These are phyloP conservation scores for Parmales sp. DNA, from an alignment of 108 stramenopile species.

Conservation along the genomic window DNA sequence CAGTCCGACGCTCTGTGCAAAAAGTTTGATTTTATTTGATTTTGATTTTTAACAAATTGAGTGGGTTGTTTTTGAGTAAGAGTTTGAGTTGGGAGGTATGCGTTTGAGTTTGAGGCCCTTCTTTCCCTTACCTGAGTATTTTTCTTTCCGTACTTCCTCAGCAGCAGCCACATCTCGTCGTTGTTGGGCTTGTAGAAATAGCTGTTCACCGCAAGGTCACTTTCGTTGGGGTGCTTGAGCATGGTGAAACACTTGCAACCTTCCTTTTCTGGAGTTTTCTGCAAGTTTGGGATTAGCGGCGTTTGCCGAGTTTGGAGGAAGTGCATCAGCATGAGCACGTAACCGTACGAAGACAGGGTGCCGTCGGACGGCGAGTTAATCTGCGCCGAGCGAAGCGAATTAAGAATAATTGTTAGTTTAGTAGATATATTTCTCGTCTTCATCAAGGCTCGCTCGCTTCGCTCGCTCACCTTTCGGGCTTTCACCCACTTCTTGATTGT, in stretches of 20 bases:
- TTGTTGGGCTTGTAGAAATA: slow-evolving; percentile 58
- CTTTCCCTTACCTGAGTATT: not conserved
- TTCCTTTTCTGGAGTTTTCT: slow-evolving; percentile 20
- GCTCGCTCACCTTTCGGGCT: slow-evolving; percentile 61
- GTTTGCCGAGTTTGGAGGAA: slow-evolving; percentile 56
- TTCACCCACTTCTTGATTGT: slow-evolving; percentile 95
- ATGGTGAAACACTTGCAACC: slow-evolving; percentile 11
- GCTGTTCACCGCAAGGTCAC: slow-evolving; percentile 50
- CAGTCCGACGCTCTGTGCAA: slow-evolving; percentile 44
- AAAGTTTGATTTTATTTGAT: no score
- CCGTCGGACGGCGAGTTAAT: slow-evolving; percentile 90
- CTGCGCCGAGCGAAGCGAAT: no score
- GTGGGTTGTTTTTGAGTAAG: no score
- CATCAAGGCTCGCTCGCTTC: no score
- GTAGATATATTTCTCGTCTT: no score
- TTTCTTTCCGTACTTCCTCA: not conserved
- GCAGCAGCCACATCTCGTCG: not conserved
- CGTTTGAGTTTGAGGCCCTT: no score
- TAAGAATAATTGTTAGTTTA: no score
- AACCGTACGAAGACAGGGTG: slow-evolving; percentile 93
- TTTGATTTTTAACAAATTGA: no score
- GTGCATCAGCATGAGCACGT: slow-evolving; percentile 84
- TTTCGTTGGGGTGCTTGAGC: slow-evolving; percentile 63
- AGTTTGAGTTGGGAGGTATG: no score
- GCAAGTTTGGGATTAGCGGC: slow-evolving; percentile 88